Percentiles rank a stretch among this genome's conserved stretches.
Conservation (phyloP, 2,329 filamentous ascomycete species). For the Lojkania enalia region DNA sequence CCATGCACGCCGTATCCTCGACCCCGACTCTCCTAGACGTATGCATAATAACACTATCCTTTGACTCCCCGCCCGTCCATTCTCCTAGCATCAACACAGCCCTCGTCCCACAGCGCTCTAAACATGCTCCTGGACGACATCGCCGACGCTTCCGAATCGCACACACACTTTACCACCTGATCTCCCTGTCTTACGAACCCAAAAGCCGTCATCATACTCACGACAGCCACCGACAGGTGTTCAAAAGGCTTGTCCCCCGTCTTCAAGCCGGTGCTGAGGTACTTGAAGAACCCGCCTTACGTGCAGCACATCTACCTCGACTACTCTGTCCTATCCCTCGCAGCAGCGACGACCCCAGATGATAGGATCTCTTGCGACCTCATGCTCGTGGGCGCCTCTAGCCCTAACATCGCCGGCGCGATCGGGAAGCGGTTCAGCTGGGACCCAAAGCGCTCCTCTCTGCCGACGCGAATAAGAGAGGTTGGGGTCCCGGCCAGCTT, state of each 20-base stretch:
- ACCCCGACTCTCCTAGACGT: slow-evolving; percentile 25
- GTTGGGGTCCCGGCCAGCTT: slow-evolving; percentile 22
- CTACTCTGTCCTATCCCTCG: slow-evolving; percentile 26
- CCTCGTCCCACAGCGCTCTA: slow-evolving; percentile 17
- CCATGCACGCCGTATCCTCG: slow-evolving; percentile 13
- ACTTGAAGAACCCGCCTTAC: slow-evolving; percentile 20
- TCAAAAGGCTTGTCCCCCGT: slow-evolving; percentile 17
- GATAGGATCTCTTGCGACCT: slow-evolving; percentile 29
- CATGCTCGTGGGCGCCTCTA: slow-evolving; percentile 24
- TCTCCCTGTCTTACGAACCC: slow-evolving; percentile 27
- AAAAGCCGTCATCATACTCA: slow-evolving; percentile 24
- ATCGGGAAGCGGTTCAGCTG: slow-evolving; percentile 37
- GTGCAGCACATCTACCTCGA: slow-evolving; percentile 32
- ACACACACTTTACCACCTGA: slow-evolving; percentile 33
- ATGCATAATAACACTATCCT: slow-evolving; percentile 28
- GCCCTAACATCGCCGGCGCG: slow-evolving; percentile 24
- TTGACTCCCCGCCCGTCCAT: slow-evolving; percentile 24
- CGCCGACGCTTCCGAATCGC: too few species aligned
- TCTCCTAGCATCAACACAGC: slow-evolving; percentile 9
- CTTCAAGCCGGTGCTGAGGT: slow-evolving; percentile 23
- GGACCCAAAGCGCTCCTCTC: slow-evolving; percentile 31
- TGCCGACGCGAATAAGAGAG: slow-evolving; percentile 20
- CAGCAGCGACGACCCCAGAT: slow-evolving; percentile 17
- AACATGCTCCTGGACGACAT: slow-evolving; percentile 29
- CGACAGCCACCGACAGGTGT: slow-evolving; percentile 27